phyloP scores from a whole-genome alignment of 805 yeast genomes.

The Barnettozyma pratensis region DNA sequence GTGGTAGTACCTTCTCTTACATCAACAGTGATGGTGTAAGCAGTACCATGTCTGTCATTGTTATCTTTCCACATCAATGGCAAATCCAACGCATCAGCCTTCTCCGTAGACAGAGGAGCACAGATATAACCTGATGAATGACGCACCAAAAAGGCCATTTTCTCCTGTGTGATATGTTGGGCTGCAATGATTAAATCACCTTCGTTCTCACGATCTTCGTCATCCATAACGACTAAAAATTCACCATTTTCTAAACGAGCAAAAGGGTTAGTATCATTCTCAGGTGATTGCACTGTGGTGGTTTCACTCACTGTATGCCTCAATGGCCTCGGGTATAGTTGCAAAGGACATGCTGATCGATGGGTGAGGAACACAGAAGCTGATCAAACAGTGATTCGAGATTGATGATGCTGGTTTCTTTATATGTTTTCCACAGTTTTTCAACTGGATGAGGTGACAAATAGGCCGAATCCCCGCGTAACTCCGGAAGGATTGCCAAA shows the following conservation, averaged over 20 bases:
- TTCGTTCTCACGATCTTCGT: constrained; percentile 93
- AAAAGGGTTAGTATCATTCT: constrained; percentile 1
- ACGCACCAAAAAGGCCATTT: constrained; percentile 92
- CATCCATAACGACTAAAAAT: constrained; percentile 94
- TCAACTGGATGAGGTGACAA: constrained; percentile 1
- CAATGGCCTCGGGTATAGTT: constrained; percentile 64
- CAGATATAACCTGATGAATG: constrained; percentile 90
- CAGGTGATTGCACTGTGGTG: not conserved
- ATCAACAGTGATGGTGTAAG: constrained; percentile 92
- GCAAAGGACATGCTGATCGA: constrained; percentile 30
- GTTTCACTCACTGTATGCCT: constrained; percentile 48
- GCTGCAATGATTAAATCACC: constrained; percentile 98
- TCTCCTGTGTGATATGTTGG: constrained; percentile 63
- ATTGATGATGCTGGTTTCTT: not conserved
- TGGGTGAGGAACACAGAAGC: not conserved
- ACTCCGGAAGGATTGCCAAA: not conserved
- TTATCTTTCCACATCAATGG: constrained; percentile 59
- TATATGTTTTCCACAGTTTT: constrained; percentile 5
- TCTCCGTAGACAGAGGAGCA: constrained; percentile 71
- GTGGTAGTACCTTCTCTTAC: constrained; percentile 87
- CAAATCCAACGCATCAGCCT: constrained; percentile 76
- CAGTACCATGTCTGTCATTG: constrained; percentile 90
- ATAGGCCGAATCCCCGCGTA: not conserved
- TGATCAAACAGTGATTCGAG: not conserved
- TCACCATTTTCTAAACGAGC: constrained; percentile 28